These are phyloP conservation scores for Trifolium repens DNA, from an alignment of 306 rosid genomes.

Conservation along the genomic window DNA sequence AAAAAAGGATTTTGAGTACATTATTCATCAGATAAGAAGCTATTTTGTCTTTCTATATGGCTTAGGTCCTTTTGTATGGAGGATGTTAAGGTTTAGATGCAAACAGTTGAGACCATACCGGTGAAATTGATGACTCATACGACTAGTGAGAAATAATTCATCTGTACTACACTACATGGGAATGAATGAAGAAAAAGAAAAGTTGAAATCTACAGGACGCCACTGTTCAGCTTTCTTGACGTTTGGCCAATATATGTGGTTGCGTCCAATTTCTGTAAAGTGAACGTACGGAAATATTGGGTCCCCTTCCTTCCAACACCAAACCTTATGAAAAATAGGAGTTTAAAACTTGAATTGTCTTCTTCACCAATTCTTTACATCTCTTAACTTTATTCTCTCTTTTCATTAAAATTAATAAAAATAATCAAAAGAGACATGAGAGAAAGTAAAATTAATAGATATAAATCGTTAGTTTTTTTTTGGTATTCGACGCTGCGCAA, in stretches of 20 bases:
- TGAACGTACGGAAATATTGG: conserved; percentile 12
- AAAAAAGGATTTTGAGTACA: neutral
- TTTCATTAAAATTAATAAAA: no score
- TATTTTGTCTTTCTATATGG: neutral
- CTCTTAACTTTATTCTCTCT: no score
- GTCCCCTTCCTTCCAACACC: neutral
- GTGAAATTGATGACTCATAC: conserved; percentile 35
- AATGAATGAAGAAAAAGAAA: conserved; percentile 12
- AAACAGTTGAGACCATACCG: conserved; percentile 41
- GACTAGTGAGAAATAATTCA: neutral
- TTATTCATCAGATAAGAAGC: conserved; percentile 32
- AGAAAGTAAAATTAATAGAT: no score
- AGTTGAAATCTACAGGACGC: conserved; percentile 36
- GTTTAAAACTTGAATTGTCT: no score
- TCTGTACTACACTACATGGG: neutral
- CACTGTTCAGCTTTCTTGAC: conserved; percentile 39
- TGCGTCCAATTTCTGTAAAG: conserved; percentile 2
- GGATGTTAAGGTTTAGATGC: conserved; percentile 44
- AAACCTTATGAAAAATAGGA: neutral
- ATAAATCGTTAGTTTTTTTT: no score
- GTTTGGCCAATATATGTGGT: conserved; percentile 39
- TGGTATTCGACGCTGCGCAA: no score
- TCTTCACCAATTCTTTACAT: no score
- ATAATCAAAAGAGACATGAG: no score
- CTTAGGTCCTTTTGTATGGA: conserved; percentile 39